Base-by-base conservation (phyloP, 1,139 yeast species). In the Yamadazyma kanchanaburiensis region DNA sequence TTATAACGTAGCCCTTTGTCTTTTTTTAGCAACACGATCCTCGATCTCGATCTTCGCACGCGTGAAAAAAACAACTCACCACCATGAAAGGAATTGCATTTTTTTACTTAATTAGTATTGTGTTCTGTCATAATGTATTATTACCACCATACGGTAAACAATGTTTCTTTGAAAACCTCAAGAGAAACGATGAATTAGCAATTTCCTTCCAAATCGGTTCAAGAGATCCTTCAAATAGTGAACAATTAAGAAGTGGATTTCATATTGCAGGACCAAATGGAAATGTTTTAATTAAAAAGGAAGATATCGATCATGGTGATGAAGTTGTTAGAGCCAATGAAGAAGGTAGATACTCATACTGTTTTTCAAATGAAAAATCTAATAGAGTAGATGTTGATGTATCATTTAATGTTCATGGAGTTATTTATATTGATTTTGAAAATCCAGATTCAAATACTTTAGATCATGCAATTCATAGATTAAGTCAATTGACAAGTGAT, bases 121-220 rank as follows among this genome's bases (percentile, higher is more conserved):
- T 49, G 16, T 33, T 45, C 6, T 94, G 94, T 2, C 96, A 87
- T 58, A 87, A 85, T 47, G 91, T 86, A 26, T 68, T 85, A 40
- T 66, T 88, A 35, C 85, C 89, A n/a, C 80, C 96, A 15, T 71
- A 81, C 49, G 94, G 95, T 20, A 82, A 81, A 52, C 83, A 84
- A 55, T 91, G 98, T 60, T 91, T 87, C 61, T 86, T 73, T 51
- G 98, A 91, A 56, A 72, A 72, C 35, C 72, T 91, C 62, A 84
- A 80, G 54, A 70, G 70, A 46, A 85, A 86, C 45, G 98, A 91
- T 60, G 89, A 85, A 58, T 68, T 91, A 48, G 85, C 95, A 15
- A 80, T 91, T 38, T 74, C 88, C 31, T 91, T 83, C 74, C 98
- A 91, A 64, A 94, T 86, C 28, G 97, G 97, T 40, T 87, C 91